A percentile compares a stretch with the other conserved stretches of the same genome.
These are phyloP conservation scores for Neurospora hispaniola DNA, from an alignment of 495 filamentous ascomycete species.

Conservation along the genomic window DNA sequence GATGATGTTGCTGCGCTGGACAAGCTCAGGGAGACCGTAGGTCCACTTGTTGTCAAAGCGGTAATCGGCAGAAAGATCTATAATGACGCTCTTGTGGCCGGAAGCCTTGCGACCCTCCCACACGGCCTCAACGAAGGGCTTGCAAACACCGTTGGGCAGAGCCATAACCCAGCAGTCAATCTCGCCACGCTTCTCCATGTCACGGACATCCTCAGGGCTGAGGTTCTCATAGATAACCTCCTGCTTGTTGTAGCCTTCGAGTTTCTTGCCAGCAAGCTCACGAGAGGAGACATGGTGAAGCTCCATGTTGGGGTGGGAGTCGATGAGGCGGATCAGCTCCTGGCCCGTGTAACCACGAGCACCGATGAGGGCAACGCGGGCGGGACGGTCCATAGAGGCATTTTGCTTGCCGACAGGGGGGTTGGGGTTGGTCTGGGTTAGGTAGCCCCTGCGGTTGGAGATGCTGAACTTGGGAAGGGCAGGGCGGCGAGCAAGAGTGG, in stretches of 20 bases:
- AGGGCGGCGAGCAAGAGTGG: conserved; percentile 40
- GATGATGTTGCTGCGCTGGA: conserved; percentile 64
- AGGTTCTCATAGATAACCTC: conserved; percentile 91
- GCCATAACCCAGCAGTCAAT: conserved; percentile 99
- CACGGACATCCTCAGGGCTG: conserved; percentile 75
- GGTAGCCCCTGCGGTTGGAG: conserved; percentile 39
- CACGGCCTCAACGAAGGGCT: conserved; percentile 89
- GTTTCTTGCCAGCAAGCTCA: conserved; percentile 80
- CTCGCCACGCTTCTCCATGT: conserved; percentile 82
- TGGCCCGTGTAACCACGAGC: conserved; percentile 95
- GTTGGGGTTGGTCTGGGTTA: conserved; percentile 86
- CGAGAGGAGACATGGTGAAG: conserved; percentile 89
- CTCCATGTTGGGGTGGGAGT: conserved; percentile 88
- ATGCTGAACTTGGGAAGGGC: conserved; percentile 9
- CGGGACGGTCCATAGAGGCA: conserved; percentile 67
- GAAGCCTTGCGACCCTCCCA: conserved; percentile 50
- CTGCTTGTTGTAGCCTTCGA: conserved; percentile 88
- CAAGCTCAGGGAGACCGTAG: conserved; percentile 88
- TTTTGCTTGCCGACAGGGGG: conserved; percentile 93
- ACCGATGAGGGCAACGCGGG: conserved; percentile 84
- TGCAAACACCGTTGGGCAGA: conserved; percentile 92
- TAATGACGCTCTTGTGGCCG: conserved; percentile 64
- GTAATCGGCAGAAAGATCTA: conserved; percentile 93
- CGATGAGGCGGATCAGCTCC: conserved; percentile 81
- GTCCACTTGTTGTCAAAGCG: conserved; percentile 87